These are phyloP conservation scores for Leptographium galeiforme DNA, from an alignment of 2,329 filamentous ascomycete species.

Conservation along the genomic window DNA sequence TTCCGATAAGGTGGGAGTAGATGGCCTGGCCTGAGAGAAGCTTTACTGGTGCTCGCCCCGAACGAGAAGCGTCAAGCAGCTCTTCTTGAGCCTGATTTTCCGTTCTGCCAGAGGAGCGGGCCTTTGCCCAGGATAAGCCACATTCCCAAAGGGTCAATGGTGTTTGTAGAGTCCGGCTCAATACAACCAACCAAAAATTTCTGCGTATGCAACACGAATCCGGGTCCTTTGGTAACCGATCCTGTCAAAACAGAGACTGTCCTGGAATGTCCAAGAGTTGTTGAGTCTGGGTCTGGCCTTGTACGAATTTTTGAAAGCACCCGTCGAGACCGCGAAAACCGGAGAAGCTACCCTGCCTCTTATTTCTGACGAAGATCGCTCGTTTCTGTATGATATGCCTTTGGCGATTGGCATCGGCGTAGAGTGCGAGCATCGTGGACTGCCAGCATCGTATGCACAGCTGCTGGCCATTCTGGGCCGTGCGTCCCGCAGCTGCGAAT, in stretches of 20 bases:
- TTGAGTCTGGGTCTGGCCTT: too few species aligned
- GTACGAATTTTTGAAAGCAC: not conserved
- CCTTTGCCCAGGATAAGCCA: not conserved
- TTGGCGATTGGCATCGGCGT: too few species aligned
- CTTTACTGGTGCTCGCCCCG: not conserved
- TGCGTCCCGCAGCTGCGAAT: not conserved
- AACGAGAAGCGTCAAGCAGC: not conserved
- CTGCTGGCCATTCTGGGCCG: not conserved
- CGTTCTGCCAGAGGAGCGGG: not conserved
- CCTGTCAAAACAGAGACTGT: too few species aligned
- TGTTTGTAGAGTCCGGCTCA: not conserved
- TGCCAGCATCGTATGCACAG: not conserved
- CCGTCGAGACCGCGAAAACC: not conserved
- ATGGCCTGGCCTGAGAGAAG: not conserved
- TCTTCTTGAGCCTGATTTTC: not conserved
- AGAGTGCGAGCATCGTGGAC: too few species aligned
- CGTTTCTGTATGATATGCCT: not conserved
- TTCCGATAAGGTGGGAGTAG: not conserved
- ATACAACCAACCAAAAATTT: not conserved
- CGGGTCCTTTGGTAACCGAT: too few species aligned
- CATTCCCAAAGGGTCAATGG: not conserved
- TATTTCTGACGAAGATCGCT: not conserved
- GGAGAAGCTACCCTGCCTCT: not conserved
- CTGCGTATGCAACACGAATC: too few species aligned
- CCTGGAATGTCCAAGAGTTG: too few species aligned